Evolutionary conservation across 2,329 filamentous ascomycete genomes (phyloP).

Genomic region (Cadophora sp.): DNA sequence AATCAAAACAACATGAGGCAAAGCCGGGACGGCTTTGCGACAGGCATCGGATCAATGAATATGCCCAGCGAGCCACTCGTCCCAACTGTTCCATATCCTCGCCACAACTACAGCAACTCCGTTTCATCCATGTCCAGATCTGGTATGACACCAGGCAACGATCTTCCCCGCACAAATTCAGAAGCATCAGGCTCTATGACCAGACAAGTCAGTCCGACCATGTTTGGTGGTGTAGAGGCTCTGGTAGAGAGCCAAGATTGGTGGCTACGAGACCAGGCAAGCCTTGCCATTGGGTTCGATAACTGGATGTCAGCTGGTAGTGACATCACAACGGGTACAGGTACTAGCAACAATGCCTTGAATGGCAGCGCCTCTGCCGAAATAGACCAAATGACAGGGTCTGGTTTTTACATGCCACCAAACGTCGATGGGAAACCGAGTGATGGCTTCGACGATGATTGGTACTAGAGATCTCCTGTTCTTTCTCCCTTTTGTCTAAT

Average conservation of each 20-base stretch:
- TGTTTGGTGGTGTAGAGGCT: slow-evolving; percentile 66
- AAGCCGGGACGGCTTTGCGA: slow-evolving; percentile 5
- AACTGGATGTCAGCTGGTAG: slow-evolving; percentile 56
- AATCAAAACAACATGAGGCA: slow-evolving; percentile 17
- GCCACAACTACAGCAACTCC: slow-evolving; percentile 27
- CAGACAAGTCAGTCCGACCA: slow-evolving; percentile 51
- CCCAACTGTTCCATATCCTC: slow-evolving; percentile 34
- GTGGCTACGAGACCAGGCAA: slow-evolving; percentile 68
- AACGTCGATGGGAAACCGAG: slow-evolving; percentile 13
- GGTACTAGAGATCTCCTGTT: not conserved
- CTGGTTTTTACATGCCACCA: slow-evolving; percentile 25
- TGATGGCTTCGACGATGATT: slow-evolving; percentile 16
- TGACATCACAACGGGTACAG: slow-evolving; percentile 21
- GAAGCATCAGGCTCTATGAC: slow-evolving; percentile 30
- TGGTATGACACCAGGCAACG: slow-evolving; percentile 23
- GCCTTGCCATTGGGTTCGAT: slow-evolving; percentile 65
- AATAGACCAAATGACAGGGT: slow-evolving; percentile 20
- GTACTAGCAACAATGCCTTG: not conserved
- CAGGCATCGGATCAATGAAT: slow-evolving; percentile 28
- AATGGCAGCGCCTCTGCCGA: slow-evolving; percentile 16
- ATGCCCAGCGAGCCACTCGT: slow-evolving; percentile 27
- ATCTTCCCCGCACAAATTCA: slow-evolving; percentile 31
- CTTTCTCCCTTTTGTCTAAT: not conserved
- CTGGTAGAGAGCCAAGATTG: slow-evolving; percentile 69
- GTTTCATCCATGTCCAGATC: slow-evolving; percentile 24